phyloP scores from a whole-genome alignment of 2,329 filamentous ascomycete genomes.

The Lachnellula arida region DNA sequence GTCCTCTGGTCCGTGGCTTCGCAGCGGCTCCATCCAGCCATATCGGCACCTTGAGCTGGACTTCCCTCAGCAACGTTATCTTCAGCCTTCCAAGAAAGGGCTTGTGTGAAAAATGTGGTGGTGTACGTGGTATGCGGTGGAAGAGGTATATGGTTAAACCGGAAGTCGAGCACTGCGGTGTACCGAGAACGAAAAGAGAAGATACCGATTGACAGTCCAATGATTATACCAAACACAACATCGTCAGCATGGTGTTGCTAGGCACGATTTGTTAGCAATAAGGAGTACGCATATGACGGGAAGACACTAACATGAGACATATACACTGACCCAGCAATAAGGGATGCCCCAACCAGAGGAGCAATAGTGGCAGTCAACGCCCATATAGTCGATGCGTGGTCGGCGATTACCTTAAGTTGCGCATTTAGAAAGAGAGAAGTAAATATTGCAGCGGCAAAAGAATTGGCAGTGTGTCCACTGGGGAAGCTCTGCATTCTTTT shows the following conservation, averaged over 20 bases:
- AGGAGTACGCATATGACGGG: not conserved
- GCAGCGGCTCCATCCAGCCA: not conserved
- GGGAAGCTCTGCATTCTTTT: constrained; percentile 59
- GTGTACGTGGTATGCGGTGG: constrained; percentile 4
- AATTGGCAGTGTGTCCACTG: constrained; percentile 66
- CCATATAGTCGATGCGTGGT: constrained; percentile 68
- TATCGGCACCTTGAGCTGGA: not conserved
- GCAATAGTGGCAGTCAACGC: constrained; percentile 60
- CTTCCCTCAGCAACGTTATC: not conserved
- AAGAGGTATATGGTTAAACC: constrained; percentile 43
- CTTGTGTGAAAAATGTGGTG: no score
- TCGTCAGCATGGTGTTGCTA: constrained; percentile 71
- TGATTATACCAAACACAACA: constrained; percentile 55
- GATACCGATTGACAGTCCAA: constrained; percentile 59
- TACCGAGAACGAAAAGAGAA: constrained; percentile 62
- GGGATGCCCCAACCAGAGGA: constrained; percentile 62
- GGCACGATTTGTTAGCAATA: not conserved
- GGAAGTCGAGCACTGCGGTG: constrained; percentile 62
- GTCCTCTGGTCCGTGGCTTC: not conserved
- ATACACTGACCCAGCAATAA: constrained; percentile 60
- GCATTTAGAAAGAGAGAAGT: constrained; percentile 70
- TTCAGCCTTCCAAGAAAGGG: not conserved
- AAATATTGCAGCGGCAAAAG: constrained; percentile 65
- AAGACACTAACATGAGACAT: constrained; percentile 36
- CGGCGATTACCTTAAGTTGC: constrained; percentile 68